Evolutionary conservation across 202 grass and related monocot genomes (phyloP).

Genomic region (Alloteropsis angusta): DNA sequence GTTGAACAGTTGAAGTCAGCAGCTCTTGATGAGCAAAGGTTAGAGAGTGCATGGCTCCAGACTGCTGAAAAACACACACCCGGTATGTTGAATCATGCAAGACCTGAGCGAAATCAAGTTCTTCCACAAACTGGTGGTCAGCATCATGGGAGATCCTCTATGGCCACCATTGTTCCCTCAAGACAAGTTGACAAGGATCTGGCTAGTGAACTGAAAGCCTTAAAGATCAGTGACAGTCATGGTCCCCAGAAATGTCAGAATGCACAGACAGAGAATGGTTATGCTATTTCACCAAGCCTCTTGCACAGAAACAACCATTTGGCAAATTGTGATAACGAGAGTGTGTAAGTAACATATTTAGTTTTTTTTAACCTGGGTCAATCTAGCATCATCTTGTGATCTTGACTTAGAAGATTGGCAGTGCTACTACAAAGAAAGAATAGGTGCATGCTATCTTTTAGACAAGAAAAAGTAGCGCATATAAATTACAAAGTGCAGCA

Average conservation of each 20-base stretch:
- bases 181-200: constrained; percentile 48
- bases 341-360: constrained; percentile 61
- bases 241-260: constrained; percentile 32
- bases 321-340: constrained; percentile 61
- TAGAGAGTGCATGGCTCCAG: constrained; percentile 94
- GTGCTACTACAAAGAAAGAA: constrained; percentile 8
- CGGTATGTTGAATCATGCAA: constrained; percentile 32
- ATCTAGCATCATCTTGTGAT: neutral
- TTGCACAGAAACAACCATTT: constrained; percentile 72
- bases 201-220: constrained; percentile 61
- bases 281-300: constrained; percentile 76
- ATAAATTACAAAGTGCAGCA: neutral
- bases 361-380: neutral
- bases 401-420: neutral
- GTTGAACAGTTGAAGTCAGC: constrained; percentile 9
- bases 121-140: constrained; percentile 51
- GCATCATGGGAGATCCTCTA: constrained; percentile 28
- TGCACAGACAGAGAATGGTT: constrained; percentile 30
- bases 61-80: constrained; percentile 43
- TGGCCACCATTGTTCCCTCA: constrained; percentile 25
- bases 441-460: no score
- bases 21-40: constrained; percentile 53
- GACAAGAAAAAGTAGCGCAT: no score
- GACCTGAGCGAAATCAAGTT: constrained; percentile 77
- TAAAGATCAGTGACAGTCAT: constrained; percentile 53